Conservation (phyloP, 495 filamentous ascomycete genomes). For the Penicillium ucsense region DNA sequence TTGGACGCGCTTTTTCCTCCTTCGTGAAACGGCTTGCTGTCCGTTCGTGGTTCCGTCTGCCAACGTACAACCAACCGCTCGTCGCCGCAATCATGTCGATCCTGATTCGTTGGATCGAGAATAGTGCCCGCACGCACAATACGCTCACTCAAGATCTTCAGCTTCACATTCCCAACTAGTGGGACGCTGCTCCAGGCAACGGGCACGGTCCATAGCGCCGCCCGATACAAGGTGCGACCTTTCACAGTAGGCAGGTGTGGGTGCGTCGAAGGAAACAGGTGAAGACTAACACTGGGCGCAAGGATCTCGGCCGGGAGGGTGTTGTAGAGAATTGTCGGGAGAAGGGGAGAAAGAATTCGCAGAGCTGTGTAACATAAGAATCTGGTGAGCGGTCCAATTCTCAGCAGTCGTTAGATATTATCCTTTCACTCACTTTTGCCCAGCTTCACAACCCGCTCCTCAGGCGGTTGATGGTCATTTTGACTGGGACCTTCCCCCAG, state of each 20-base stretch:
- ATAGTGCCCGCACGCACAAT: slow-evolving; percentile 53
- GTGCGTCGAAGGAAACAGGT: slow-evolving; percentile 94
- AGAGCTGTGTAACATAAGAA: slow-evolving; percentile 48
- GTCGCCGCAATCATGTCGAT: slow-evolving; percentile 35
- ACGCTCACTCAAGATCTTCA: slow-evolving; percentile 79
- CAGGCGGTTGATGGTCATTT: slow-evolving; percentile 42
- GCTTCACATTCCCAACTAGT: slow-evolving; percentile 75
- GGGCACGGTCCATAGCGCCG: slow-evolving; percentile 89
- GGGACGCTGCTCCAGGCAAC: slow-evolving; percentile 92
- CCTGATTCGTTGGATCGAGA: slow-evolving; percentile 18
- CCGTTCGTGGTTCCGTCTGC: slow-evolving; percentile 51
- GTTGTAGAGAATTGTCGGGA: slow-evolving; percentile 78
- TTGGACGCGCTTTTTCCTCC: neutral
- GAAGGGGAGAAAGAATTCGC: slow-evolving; percentile 71
- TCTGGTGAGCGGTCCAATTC: neutral
- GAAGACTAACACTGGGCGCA: slow-evolving; percentile 79
- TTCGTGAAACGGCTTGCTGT: slow-evolving; percentile 17
- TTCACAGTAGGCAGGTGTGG: slow-evolving; percentile 88
- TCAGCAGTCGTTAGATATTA: neutral
- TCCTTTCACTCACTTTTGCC: slow-evolving; percentile 61
- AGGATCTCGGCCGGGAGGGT: slow-evolving; percentile 77
- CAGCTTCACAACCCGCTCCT: slow-evolving; percentile 78
- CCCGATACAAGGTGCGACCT: slow-evolving; percentile 80
- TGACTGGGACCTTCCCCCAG: slow-evolving; percentile 4
- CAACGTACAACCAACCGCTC: slow-evolving; percentile 84